phyloP scores from a whole-genome alignment of 2,329 filamentous ascomycete species.

The Hypoxylon sp. region DNA sequence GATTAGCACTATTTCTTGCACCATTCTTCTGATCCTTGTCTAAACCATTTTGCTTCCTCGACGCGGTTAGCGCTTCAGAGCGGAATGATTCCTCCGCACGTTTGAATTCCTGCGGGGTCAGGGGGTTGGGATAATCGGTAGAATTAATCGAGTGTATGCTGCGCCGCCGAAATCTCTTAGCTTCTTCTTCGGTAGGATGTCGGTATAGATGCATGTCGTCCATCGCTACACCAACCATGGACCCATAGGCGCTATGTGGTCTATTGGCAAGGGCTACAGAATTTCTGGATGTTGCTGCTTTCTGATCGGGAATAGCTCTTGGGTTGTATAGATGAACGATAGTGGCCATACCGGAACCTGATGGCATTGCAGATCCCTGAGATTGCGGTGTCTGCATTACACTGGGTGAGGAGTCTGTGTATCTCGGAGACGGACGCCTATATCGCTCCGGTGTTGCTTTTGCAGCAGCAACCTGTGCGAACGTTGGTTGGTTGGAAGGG shows the following conservation, averaged over 20 bases:
- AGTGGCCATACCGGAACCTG: conserved; percentile 66
- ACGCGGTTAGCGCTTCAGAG: conserved; percentile 49
- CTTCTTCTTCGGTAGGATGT: conserved; percentile 71
- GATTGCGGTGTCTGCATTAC: conserved; percentile 50
- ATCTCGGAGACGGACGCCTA: conserved; percentile 73
- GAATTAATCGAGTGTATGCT: conserved; percentile 79
- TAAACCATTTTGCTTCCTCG: conserved; percentile 49
- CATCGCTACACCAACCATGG: conserved; percentile 62
- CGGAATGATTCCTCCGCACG: conserved; percentile 54
- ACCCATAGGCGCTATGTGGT: conserved; percentile 67
- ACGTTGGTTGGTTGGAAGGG: conserved; percentile 63
- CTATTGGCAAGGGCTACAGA: conserved; percentile 57
- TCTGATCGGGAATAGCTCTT: conserved; percentile 55
- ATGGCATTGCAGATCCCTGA: conserved; percentile 60
- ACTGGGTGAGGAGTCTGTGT: conserved; percentile 62
- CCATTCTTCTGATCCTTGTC: conserved; percentile 59
- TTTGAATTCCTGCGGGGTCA: conserved; percentile 56
- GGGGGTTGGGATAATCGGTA: conserved; percentile 57
- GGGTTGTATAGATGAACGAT: conserved; percentile 69
- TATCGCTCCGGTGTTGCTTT: conserved; percentile 88
- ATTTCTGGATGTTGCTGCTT: conserved; percentile 51
- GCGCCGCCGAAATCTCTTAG: conserved; percentile 82
- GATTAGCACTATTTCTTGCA: conserved; percentile 51
- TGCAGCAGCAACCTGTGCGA: conserved; percentile 67
- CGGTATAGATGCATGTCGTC: conserved; percentile 79